These are phyloP conservation scores for Mucor irregularis DNA, from an alignment of 371 early-diverging fungal species.

Conservation along the genomic window DNA sequence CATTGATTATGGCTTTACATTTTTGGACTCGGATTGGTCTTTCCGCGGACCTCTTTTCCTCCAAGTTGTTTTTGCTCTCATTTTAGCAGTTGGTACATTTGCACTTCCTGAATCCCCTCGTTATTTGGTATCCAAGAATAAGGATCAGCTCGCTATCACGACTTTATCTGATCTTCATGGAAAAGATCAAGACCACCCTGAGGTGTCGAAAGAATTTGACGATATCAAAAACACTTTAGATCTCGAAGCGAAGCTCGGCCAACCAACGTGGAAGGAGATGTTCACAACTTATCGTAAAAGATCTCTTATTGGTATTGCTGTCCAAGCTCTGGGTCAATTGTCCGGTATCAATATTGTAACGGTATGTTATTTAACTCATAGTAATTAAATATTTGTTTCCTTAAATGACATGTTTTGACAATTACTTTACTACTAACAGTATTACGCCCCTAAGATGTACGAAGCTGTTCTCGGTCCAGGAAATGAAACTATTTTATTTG, in stretches of 20 bases:
- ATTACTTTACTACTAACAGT: constrained; percentile 21
- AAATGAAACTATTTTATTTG: constrained; percentile 31
- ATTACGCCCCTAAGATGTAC: constrained; percentile 73
- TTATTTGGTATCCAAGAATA: constrained; percentile 44
- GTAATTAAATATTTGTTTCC: too few relatives aligned
- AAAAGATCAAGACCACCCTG: constrained; percentile 44
- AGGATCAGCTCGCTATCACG: constrained; percentile 53
- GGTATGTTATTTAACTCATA: constrained; percentile 10
- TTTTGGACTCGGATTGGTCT: constrained; percentile 30
- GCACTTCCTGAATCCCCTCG: constrained; percentile 58
- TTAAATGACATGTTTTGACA: not conserved
- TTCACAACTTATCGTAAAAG: constrained; percentile 54
- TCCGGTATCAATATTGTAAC: constrained; percentile 75
- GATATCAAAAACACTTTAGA: constrained; percentile 69
- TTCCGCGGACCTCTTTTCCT: constrained; percentile 48
- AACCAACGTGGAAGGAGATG: constrained; percentile 73
- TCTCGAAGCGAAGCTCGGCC: constrained; percentile 66
- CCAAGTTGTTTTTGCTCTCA: constrained; percentile 46
- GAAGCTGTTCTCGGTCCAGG: constrained; percentile 48
- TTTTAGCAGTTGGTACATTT: constrained; percentile 44
- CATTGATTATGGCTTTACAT: constrained; percentile 40
- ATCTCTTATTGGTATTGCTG: constrained; percentile 62
- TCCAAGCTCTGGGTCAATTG: constrained; percentile 64
- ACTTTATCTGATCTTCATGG: constrained; percentile 76
- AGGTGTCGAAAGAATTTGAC: constrained; percentile 68